Evolutionary conservation across 176 grass and related monocot genomes (phyloP), one percentile per base, ranked within the genome.

Genomic region (Oryza longistaminata): DNA sequence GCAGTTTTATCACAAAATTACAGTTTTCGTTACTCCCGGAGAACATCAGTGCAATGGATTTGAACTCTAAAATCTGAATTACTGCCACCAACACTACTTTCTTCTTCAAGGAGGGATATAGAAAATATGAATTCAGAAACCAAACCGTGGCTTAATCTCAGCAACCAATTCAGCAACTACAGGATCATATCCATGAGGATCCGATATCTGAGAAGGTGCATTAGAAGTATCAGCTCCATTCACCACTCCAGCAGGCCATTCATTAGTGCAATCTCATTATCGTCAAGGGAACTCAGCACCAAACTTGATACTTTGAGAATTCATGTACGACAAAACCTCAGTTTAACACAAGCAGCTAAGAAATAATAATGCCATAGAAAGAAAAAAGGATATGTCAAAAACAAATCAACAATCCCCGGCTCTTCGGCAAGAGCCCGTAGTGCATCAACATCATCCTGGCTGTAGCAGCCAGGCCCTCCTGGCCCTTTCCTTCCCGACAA

Each of bases 311-410:
- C 68, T 74, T 82, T 53, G 43, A 73, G 29, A 73, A 78, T 73
- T 44, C 46, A 86, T 60, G 15, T 34, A 53, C 13, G 2, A 69
- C 75, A 77, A 21, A n/a, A 21, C 10, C 42, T 76, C 16, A 7
- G 46, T 66, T 34, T 77, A 44, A 15, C 70, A 88, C 11, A 29
- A 40, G 3, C 27, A 82, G 22, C 66, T 26, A 81, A 35, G 24
- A 13, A 70, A 37, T 40, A 74, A 70, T 25, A 69, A 53, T 25
- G 35, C 1, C 34, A 25, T 29, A 21, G 21, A 85, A 8, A 29
- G 5, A 19, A 70, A 68, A 83, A 90, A 91, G 93, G 95, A 98
- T 98, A 98, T 95, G 93, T 95, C 79, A 95, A 88, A 79, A 98
- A 93, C 73, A 98, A 75, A 87, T 98, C 93, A 14, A 93, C 83